These are phyloP conservation scores for Elsinoe fawcettii DNA, from an alignment of 2,329 filamentous ascomycete species.

Conservation along the genomic window DNA sequence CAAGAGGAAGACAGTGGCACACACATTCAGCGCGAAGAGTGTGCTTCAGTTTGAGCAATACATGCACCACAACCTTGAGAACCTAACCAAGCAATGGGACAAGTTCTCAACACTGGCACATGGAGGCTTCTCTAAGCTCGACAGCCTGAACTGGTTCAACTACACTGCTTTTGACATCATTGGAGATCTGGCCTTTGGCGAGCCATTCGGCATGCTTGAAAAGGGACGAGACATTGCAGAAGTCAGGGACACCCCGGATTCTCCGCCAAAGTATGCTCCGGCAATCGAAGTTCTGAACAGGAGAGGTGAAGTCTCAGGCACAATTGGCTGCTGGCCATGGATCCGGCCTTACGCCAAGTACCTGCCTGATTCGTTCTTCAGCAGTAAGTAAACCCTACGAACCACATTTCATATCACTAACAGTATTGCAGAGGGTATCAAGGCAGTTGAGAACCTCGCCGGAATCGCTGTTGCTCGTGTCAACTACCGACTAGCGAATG, in stretches of 20 bases:
- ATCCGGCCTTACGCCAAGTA: constrained; percentile 75
- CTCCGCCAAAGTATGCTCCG: constrained; percentile 59
- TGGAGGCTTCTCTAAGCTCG: constrained; percentile 54
- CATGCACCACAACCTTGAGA: constrained; percentile 69
- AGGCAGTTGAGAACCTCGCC: constrained; percentile 70
- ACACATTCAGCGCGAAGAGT: constrained; percentile 78
- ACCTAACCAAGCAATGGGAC: constrained; percentile 68
- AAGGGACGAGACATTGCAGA: constrained; percentile 70
- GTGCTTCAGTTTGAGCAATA: constrained; percentile 82
- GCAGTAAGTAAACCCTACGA: constrained; percentile 22
- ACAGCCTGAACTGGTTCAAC: constrained; percentile 76
- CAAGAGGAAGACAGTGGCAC: constrained; percentile 81
- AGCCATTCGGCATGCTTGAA: constrained; percentile 75
- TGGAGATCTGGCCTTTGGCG: constrained; percentile 60
- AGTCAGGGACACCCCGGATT: constrained; percentile 54
- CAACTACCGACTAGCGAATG: constrained; percentile 61
- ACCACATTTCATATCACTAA: neutral
- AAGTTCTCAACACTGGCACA: constrained; percentile 47
- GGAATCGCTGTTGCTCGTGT: constrained; percentile 84
- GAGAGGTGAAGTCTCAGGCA: constrained; percentile 71
- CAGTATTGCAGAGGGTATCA: constrained; percentile 48
- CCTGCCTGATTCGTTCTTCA: constrained; percentile 76
- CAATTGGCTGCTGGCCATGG: constrained; percentile 64
- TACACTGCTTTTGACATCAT: constrained; percentile 56
- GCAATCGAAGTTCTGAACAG: constrained; percentile 86